Evolutionary conservation across 2,329 filamentous ascomycete species (phyloP), one percentile per base, ranked within the genome.

Genomic region (Coniochaeta ligniaria): DNA sequence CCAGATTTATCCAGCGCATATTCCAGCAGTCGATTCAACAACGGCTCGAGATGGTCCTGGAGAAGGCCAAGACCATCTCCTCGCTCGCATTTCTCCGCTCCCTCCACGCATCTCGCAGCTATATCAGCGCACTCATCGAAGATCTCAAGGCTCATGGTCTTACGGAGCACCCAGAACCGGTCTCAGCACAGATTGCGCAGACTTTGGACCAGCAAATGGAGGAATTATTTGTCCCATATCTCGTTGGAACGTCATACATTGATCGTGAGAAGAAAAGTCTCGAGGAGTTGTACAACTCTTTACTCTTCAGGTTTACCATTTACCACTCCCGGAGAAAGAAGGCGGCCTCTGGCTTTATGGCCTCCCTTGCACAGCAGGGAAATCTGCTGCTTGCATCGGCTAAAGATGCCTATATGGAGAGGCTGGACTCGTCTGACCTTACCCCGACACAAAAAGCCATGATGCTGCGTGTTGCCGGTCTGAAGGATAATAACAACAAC

Each of bases 21-120:
- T 99, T 99, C 70, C 95, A 99, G 71, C 95, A 99, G 74, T 98
- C 94, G 1, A 93, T 99, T 63, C 96, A 99, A 74, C 94, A 98
- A 73, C 85, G 94, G 16, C 81, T 99, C 11, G 95, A 99, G 72
- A 91, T 96, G 85, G 93, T 99, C 3, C 79, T 99, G 56, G 93
- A 96, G 67, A 98, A 98, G 76, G 95, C 95, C 17, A 90, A 91
- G 65, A 91, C 90, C 6, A 87, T 98, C 17, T 99, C 96, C 0
- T 93, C 92, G 0, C 78, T 99, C 33, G 93, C 95, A 1, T 99
- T 97, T 71, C 76, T 99, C 33, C 86, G 95, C 63, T 95, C 92
- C 16, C 73, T 99, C 14, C 96, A 99, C 74, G 91, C 94, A 8
- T 95, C 95, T 1, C 86, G 92, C 66, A 91, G 87, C 65, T 98